Evolutionary conservation across 2,329 filamentous ascomycete species (phyloP).

Genomic region (Apiospora saccharicola): DNA sequence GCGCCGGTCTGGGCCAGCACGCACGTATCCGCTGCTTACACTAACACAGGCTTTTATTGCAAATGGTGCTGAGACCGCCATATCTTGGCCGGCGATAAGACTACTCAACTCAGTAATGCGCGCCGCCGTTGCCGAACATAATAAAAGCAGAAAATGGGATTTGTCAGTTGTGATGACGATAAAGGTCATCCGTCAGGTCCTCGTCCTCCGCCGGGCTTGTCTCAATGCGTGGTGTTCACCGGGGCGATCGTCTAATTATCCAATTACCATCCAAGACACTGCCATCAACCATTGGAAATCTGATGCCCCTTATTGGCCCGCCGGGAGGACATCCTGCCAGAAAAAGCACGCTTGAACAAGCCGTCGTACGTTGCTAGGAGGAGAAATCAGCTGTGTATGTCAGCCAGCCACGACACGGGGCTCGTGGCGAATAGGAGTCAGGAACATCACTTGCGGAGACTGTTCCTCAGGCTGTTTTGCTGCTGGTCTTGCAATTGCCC

Average conservation of each 20-base stretch:
- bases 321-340: slow-evolving; percentile 1
- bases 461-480: not conserved
- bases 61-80: not conserved
- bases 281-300: not conserved
- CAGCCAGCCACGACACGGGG: slow-evolving; percentile 11
- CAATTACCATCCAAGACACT: slow-evolving; percentile 1
- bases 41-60: no score
- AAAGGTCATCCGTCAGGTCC: not conserved
- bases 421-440: not conserved
- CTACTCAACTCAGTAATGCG: not conserved
- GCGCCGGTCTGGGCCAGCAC: not conserved
- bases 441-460: not conserved
- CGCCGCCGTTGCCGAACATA: slow-evolving; percentile 16
- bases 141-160: not conserved
- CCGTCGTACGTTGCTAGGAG: not conserved
- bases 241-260: slow-evolving; percentile 11
- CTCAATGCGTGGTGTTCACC: slow-evolving; percentile 6
- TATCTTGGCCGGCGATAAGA: slow-evolving; percentile 2
- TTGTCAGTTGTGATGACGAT: not conserved
- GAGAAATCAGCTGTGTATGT: slow-evolving; percentile 7
- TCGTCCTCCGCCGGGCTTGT: slow-evolving; percentile 9
- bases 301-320: not conserved
- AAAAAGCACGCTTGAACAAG: not conserved
- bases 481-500: not conserved
- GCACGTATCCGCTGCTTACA: no score